phyloP scores from a whole-genome alignment of 2,329 filamentous ascomycete species.

The Dryadomyces quercivorus region DNA sequence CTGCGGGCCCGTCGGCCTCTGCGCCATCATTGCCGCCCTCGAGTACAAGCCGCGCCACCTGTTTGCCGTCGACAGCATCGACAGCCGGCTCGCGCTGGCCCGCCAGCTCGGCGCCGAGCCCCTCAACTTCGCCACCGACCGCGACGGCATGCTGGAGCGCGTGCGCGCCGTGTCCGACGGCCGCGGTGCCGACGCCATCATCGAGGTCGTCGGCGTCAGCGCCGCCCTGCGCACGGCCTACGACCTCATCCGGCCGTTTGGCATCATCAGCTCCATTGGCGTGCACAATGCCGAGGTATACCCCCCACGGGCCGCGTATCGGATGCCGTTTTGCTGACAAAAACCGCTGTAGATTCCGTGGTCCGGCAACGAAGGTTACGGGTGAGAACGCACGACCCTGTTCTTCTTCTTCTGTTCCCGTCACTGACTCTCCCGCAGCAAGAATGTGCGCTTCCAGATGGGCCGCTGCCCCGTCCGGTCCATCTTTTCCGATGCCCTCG shows the following conservation, averaged over 20 bases:
- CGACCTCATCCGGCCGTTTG: conserved; percentile 60
- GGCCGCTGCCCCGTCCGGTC: conserved; percentile 64
- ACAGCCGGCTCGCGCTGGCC: conserved; percentile 62
- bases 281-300: conserved; percentile 61
- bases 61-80: conserved; percentile 69
- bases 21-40: conserved; percentile 66
- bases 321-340: too few relatives aligned
- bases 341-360: conserved; percentile 44
- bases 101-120: conserved; percentile 66
- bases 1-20: conserved; percentile 77
- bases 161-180: conserved; percentile 67
- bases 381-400: conserved; percentile 21
- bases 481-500: conserved; percentile 53
- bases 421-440: conserved; percentile 26
- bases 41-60: conserved; percentile 64
- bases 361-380: conserved; percentile 50
- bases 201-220: conserved; percentile 64
- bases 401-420: neutral
- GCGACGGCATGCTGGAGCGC: conserved; percentile 50
- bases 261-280: conserved; percentile 61
- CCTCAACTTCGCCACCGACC: conserved; percentile 62
- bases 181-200: conserved; percentile 72
- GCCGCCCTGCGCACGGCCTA: conserved; percentile 59
- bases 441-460: conserved; percentile 65
- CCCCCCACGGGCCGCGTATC: too few relatives aligned